Base-by-base conservation (phyloP, 1,139 yeast genomes). In the Barnettozyma hawaiiensis region DNA sequence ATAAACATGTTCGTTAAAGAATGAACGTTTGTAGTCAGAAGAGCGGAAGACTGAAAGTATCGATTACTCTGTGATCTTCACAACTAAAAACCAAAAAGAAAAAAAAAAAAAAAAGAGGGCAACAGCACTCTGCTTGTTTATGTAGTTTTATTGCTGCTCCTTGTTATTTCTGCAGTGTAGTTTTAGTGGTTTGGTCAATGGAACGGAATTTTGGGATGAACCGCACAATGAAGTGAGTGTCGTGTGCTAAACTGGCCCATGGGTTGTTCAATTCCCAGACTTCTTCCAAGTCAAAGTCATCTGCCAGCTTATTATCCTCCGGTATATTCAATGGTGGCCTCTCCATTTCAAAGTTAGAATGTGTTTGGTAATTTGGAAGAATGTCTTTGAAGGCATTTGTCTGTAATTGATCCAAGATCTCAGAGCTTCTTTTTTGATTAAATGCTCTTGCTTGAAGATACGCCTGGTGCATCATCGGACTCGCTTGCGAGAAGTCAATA, bases 161-260 rank as follows among this genome's bases (percentile, higher is more conserved):
- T 3, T 26, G 29, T 14, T n/a, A 4, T n/a, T n/a, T 26, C 29
- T 26, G 29, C 16, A 26, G 7, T 6, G 29, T 2, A 26, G n/a
- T 38, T 35, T 35, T 36, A 11, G 14, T 29, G 7, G 38, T 23
- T 23, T 39, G 43, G 4, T 41, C 45, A 16, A 46, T 40, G 52
- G 61, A 53, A 38, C 62, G 55, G 59, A 64, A 65, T 37, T 62
- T 59, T 2, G 78, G 78, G 16, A 74, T 66, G 40, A 73, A 62
- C 41, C 76, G 58, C 20, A 75, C 67, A 39, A 71, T 71, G 46
- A 61, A 68, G 34, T 65, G 68, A 1, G 75, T 70, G 40, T 74
- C 79, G 23, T 61, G 48, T 43, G 66, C 69, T 46, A 75, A 59
- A 45, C 70, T 73, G 16, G 65, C 70, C 81, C 81, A 75, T 0